phyloP scores from a whole-genome alignment of 2,329 filamentous ascomycete genomes.

The Apiospora koreana region DNA sequence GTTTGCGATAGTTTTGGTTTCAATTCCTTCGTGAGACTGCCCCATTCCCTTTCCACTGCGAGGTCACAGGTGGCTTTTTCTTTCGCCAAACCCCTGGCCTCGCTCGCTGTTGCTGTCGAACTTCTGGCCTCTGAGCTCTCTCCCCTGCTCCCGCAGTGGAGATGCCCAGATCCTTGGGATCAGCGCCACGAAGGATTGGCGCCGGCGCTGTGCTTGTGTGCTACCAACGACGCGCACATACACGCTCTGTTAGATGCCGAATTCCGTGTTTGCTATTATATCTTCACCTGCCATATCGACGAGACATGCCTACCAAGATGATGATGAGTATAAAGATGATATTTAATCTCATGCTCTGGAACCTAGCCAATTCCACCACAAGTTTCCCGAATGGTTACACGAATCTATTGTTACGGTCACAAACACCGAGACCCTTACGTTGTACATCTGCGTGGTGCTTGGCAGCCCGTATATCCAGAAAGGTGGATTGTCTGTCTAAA shows the following conservation, averaged over 20 bases:
- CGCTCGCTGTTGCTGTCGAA: not conserved
- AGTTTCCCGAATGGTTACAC: not conserved
- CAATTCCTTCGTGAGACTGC: not conserved
- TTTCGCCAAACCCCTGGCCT: not conserved
- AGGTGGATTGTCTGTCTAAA: not conserved
- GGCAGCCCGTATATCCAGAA: not conserved
- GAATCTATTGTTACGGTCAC: not conserved
- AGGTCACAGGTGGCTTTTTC: not conserved
- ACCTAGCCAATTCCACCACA: constrained; percentile 1
- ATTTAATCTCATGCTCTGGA: not conserved
- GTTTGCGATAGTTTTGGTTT: not conserved
- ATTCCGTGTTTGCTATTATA: not conserved
- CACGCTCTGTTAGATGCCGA: not conserved
- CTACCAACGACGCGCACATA: not conserved
- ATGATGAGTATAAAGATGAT: not conserved
- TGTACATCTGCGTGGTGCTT: not conserved
- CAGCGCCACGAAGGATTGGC: not conserved
- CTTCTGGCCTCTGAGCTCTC: not conserved
- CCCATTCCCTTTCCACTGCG: not conserved
- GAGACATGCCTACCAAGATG: not conserved
- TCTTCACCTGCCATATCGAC: not conserved
- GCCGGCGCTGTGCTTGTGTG: not conserved
- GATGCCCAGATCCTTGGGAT: not conserved
- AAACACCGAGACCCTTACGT: not conserved
- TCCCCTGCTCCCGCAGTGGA: not conserved